These are phyloP conservation scores for Blastobotrys americana DNA, from an alignment of 805 yeast species.

Conservation along the genomic window DNA sequence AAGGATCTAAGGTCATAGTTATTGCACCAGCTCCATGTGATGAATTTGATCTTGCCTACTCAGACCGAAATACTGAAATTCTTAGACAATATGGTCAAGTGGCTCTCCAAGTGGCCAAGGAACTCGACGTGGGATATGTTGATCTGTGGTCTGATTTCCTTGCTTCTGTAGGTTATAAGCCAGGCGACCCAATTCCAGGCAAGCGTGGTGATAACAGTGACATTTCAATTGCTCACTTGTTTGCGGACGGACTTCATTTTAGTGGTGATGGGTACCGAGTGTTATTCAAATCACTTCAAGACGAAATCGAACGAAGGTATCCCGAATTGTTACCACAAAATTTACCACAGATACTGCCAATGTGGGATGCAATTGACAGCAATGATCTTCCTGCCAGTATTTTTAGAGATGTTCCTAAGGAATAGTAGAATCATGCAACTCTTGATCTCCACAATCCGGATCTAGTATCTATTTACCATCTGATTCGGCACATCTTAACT, in stretches of 20 bases:
- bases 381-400: background rate
- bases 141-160: slow-evolving; percentile 44
- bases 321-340: slow-evolving; percentile 45
- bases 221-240: slow-evolving; percentile 21
- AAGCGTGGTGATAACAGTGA: slow-evolving; percentile 8
- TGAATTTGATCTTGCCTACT: slow-evolving; percentile 16
- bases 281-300: slow-evolving; percentile 39
- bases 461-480: no score
- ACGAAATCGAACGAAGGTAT: slow-evolving; percentile 35
- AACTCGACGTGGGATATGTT: slow-evolving; percentile 47
- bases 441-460: no score
- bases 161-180: slow-evolving; percentile 37
- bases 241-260: slow-evolving; percentile 56
- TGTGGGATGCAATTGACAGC: background rate
- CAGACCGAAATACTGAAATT: slow-evolving; percentile 40
- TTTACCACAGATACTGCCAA: slow-evolving; percentile 23
- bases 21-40: slow-evolving; percentile 56
- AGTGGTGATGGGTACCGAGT: slow-evolving; percentile 46
- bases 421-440: no score
- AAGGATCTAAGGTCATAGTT: slow-evolving; percentile 46
- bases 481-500: no score
- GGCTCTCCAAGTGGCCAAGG: slow-evolving; percentile 40
- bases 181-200: slow-evolving; percentile 23
- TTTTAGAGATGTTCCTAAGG: no score
- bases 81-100: slow-evolving; percentile 47